A percentile compares a stretch with the other conserved stretches of the same genome.
Conservation (phyloP, 345 rosid genomes). For the Citrus cavaleriei region DNA sequence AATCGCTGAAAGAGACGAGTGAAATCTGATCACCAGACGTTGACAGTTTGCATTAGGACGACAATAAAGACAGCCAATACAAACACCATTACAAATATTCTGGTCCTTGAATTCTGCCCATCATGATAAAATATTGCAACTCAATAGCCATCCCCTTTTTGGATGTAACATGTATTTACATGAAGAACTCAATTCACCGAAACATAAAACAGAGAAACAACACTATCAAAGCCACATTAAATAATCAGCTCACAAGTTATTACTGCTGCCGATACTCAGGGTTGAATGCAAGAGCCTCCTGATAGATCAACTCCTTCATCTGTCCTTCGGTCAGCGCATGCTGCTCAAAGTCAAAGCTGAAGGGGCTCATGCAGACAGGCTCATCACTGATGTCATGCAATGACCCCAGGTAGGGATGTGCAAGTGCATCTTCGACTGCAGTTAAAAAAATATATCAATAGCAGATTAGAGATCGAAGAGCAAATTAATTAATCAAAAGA, state of each 20-base stretch:
- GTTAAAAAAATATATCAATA: neutral
- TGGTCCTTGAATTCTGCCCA: slow-evolving; percentile 26
- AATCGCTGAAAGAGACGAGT: neutral
- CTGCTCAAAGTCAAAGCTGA: slow-evolving; percentile 72
- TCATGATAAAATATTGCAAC: slow-evolving; percentile 18
- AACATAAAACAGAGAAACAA: slow-evolving; percentile 17
- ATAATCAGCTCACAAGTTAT: neutral
- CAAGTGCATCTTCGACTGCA: slow-evolving; percentile 79
- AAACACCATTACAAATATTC: slow-evolving; percentile 28
- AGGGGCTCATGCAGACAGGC: slow-evolving; percentile 69
- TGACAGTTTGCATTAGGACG: neutral
- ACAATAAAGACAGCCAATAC: slow-evolving; percentile 16
- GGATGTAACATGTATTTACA: slow-evolving; percentile 41
- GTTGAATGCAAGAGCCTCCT: slow-evolving; percentile 82
- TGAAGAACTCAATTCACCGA: slow-evolving; percentile 15
- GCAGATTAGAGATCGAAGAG: neutral
- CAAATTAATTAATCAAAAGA: neutral
- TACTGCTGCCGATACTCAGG: slow-evolving; percentile 54
- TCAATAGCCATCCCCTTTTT: slow-evolving; percentile 30
- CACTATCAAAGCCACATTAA: slow-evolving; percentile 16
- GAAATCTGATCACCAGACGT: neutral
- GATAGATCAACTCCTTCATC: slow-evolving; percentile 76
- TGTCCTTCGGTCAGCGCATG: slow-evolving; percentile 65
- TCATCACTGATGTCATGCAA: slow-evolving; percentile 68
- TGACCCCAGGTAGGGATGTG: slow-evolving; percentile 71